phyloP scores from a whole-genome alignment of 2,329 filamentous ascomycete species.

The Parascedosporium putredinis region DNA sequence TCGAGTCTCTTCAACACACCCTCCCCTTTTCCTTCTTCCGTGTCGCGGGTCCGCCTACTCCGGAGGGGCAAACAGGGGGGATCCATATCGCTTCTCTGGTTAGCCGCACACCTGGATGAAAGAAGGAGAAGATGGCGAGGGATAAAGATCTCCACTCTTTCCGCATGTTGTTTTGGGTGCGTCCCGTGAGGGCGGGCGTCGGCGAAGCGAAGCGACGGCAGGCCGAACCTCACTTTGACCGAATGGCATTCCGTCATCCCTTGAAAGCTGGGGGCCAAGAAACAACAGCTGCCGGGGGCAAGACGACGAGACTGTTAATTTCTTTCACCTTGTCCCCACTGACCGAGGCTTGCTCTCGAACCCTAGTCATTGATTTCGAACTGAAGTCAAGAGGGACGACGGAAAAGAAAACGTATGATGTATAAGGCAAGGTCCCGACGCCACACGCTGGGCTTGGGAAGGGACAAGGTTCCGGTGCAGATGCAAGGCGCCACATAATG shows the following conservation, averaged over 20 bases:
- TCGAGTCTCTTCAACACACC: too few relatives aligned
- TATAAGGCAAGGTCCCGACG: not conserved
- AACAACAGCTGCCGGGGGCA: not conserved
- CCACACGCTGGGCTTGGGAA: not conserved
- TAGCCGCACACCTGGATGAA: not conserved
- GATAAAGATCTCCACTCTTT: not conserved
- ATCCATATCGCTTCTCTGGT: not conserved
- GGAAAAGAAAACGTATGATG: not conserved
- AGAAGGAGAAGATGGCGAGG: not conserved
- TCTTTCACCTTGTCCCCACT: too few relatives aligned
- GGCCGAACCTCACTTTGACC: not conserved
- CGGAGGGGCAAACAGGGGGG: not conserved
- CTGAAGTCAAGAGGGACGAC: not conserved
- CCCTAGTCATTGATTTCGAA: not conserved
- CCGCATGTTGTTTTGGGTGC: not conserved
- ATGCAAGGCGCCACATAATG: not conserved
- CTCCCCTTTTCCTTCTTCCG: not conserved
- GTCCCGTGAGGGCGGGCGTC: not conserved
- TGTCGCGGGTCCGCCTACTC: not conserved
- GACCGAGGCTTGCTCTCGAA: not conserved
- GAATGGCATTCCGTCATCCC: slow-evolving; percentile 13
- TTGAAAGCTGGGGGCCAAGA: not conserved
- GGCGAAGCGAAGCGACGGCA: not conserved
- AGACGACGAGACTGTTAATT: not conserved
- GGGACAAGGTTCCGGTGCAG: not conserved